Percentiles rank a stretch among this genome's conserved stretches.
phyloP scores from a whole-genome alignment of 768 basidiomycete genomes.

The Phylloporus arenicola region DNA sequence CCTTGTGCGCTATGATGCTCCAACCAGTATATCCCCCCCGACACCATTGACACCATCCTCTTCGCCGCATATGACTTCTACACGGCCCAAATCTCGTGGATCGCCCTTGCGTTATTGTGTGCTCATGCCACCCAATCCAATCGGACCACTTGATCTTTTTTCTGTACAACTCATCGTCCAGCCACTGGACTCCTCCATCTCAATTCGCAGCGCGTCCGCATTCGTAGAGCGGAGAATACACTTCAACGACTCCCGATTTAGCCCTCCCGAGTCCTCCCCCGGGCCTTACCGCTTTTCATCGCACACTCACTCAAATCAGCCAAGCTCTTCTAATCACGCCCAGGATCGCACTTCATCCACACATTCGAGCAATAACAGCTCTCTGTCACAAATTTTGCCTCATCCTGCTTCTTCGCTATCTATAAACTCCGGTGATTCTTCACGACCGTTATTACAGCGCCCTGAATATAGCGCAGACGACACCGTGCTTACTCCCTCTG shows the following conservation, averaged over 20 bases:
- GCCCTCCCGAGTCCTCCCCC: constrained; percentile 22
- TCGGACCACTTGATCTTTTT: constrained; percentile 71
- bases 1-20: constrained; percentile 65
- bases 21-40: constrained; percentile 34
- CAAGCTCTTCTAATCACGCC: constrained; percentile 26
- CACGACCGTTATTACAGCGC: constrained; percentile 22
- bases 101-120: constrained; percentile 58
- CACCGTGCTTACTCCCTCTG: constrained; percentile 5
- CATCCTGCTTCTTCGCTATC: constrained; percentile 19
- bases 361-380: constrained; percentile 2
- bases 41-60: constrained; percentile 33
- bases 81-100: constrained; percentile 51
- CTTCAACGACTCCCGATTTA: constrained; percentile 39
- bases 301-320: constrained; percentile 16
- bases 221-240: constrained; percentile 69
- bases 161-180: constrained; percentile 58
- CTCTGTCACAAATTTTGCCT: constrained; percentile 21
- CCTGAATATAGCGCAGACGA: constrained; percentile 14
- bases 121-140: constrained; percentile 47
- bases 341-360: constrained; percentile 15
- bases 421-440: constrained; percentile 21
- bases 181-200: constrained; percentile 52
- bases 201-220: constrained; percentile 58
- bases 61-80: constrained; percentile 35
- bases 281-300: constrained; percentile 16